A percentile compares a stretch with the other conserved stretches of the same genome.
phyloP scores from a whole-genome alignment of 768 basidiomycete species.

The Auriscalpium vulgare region DNA sequence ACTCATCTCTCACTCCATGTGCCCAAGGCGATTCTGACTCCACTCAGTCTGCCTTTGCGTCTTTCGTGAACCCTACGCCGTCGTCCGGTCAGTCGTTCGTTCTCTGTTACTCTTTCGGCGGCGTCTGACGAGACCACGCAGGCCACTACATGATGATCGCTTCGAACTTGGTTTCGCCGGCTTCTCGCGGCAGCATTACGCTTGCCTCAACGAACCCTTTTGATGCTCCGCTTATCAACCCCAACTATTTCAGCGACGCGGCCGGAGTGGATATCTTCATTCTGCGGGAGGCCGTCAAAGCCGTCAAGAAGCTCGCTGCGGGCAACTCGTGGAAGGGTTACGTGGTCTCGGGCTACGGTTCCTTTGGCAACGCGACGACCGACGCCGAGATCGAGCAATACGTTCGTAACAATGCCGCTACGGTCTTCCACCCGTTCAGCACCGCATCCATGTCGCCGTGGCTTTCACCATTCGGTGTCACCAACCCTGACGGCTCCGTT shows the following conservation, averaged over 20 bases:
- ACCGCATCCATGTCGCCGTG: slow-evolving; percentile 3
- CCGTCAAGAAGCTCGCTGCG: not conserved
- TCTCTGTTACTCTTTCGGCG: too few species aligned
- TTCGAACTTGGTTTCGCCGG: not conserved
- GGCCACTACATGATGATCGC: not conserved
- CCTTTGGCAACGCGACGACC: not conserved
- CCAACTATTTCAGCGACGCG: not conserved
- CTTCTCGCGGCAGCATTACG: slow-evolving; percentile 15
- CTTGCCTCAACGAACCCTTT: slow-evolving; percentile 17
- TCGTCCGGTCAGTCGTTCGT: too few species aligned
- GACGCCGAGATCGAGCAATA: slow-evolving; percentile 7
- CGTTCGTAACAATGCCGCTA: slow-evolving; percentile 1
- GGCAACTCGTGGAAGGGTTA: not conserved
- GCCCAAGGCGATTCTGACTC: not conserved
- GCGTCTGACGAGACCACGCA: not conserved
- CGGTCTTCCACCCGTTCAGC: slow-evolving; percentile 5
- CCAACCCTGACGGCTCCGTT: slow-evolving; percentile 9
- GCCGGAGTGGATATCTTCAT: not conserved
- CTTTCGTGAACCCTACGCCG: too few species aligned
- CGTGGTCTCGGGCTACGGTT: not conserved
- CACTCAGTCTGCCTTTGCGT: not conserved
- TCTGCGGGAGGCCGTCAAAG: not conserved
- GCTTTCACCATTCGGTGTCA: slow-evolving; percentile 4
- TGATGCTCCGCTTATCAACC: slow-evolving; percentile 18
- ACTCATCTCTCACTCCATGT: not conserved